Evolutionary conservation across 1,139 yeast species (phyloP), one percentile per base, ranked within the genome.

Genomic region (Taiozyma sp.): DNA sequence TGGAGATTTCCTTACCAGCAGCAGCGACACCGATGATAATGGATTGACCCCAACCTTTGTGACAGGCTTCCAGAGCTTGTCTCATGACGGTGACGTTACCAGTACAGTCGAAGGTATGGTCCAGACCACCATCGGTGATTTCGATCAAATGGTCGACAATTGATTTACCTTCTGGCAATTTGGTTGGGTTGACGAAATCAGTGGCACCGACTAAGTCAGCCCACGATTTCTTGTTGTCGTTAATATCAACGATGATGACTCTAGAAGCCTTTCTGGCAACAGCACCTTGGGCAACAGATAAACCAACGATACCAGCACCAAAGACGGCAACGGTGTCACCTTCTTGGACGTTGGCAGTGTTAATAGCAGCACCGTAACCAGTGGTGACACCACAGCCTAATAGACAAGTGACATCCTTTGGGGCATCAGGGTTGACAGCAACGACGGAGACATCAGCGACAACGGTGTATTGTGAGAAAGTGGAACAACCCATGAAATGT

Each of bases 351-450:
- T 92, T 80, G 57, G 98, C 99, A 50, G 97, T 89, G 73, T 89
- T 87, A 61, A 89, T 81, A 50, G 97, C 99, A 50, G 99, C 97
- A 70, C 99, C 99, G 69, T 88, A 90, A 58, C 99, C 99, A 50
- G 99, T 93, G 56, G 99, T 93, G 66, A 93, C 90, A 75, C 99
- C 99, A 71, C 99, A 93, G 46, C 99, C 99, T 63, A 95, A 80
- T 70, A 93, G 75, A 76, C 98, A 92, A 46, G 95, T 87, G 67
- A 85, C 83, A 66, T 90, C 96, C 66, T 84, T 78, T 56, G 89
- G 87, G 51, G 97, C 98, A 57, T 80, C 72, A 54, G 85, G 84
- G 70, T 90, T 84, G 57, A 93, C 91, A 19, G 96, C 95, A 52
- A 92, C 99, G 38, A 92, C 91, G n/a, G 97, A 90, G 56, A 93